Base-by-base conservation (phyloP, 2,329 filamentous ascomycete species). In the Tolypocladium amazonense region DNA sequence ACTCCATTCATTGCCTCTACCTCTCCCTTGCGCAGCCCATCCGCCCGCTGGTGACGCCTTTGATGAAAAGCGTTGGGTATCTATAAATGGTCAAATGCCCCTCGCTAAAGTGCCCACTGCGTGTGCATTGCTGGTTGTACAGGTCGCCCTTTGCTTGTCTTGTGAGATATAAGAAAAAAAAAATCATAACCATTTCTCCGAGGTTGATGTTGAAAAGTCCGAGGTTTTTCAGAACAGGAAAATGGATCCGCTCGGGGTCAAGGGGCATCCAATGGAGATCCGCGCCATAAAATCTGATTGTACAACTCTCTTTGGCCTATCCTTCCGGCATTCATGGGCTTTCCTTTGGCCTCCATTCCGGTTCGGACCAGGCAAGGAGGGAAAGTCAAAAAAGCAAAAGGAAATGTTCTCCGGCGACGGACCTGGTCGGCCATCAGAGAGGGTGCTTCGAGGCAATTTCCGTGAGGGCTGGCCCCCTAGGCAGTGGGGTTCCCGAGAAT, bases 401-500 rank as follows among this genome's bases (percentile, higher is more conserved):
- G 38, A 60, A 57, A 60, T 53, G n/a, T 4, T 38, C 45, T 56
- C 37, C 43, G n/a, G 43, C 15, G 54, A 57, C 25, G 25, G 15
- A 4, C 27, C 27, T 5, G 30, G 50, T 53, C 20, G 3, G 18
- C 50, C 50, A 45, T 64, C 59, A 60, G 35, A 41, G 56, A 50
- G 54, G 58, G 56, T 41, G 60, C 61, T 52, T 45, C 62, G 56
- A 60, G 53, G 60, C 33, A 55, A 57, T 33, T 55, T 53, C 37
- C 38, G 30, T 6, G 41, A n/a, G n/a, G 18, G 55, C 4, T 53
- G 30, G 33, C 33, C 45, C 38, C 37, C 70, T 81, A 87, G 69
- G 77, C 74, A 66, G 79, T 80, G 47, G 85, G 85, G 68, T 81
- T 79, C 66, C 76, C 77, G 62, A 97, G 79, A 66, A 97, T 93